phyloP scores from a whole-genome alignment of 306 rosid genomes.

The Vigna reflexopilosa region DNA sequence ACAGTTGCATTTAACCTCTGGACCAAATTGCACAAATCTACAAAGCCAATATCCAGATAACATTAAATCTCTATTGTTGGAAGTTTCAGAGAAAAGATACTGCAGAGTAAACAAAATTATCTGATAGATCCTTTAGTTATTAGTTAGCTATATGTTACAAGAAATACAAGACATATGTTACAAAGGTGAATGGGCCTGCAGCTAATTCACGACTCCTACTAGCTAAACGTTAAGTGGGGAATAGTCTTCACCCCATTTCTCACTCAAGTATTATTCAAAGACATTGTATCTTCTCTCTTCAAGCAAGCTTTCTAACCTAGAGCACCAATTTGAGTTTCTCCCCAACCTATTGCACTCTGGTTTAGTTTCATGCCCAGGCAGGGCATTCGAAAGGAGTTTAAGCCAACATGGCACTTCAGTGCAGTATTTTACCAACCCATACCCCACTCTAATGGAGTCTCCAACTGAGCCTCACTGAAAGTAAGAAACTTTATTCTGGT shows the following conservation, averaged over 20 bases:
- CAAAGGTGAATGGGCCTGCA: not conserved
- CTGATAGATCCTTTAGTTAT: not conserved
- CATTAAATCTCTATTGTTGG: not conserved
- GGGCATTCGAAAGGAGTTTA: not conserved
- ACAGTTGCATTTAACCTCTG: constrained; percentile 82
- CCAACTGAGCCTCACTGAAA: not conserved
- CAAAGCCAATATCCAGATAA: constrained; percentile 28
- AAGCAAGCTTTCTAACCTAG: not conserved
- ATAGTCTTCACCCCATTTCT: too few species aligned
- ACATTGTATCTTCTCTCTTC: too few species aligned
- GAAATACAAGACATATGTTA: not conserved
- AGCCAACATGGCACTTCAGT: not conserved
- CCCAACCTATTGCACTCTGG: not conserved
- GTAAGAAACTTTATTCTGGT: not conserved
- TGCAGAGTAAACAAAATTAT: not conserved
- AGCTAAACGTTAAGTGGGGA: not conserved
- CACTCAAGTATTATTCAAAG: too few species aligned
- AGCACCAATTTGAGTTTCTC: not conserved
- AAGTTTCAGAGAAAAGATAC: not conserved
- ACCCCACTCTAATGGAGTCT: not conserved
- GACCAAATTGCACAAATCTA: constrained; percentile 96
- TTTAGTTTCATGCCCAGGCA: not conserved
- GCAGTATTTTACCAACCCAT: not conserved
- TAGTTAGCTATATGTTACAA: not conserved
- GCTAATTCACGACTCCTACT: not conserved